Conservation (phyloP, 768 basidiomycete species). For the Rhizopogon vulgaris region DNA sequence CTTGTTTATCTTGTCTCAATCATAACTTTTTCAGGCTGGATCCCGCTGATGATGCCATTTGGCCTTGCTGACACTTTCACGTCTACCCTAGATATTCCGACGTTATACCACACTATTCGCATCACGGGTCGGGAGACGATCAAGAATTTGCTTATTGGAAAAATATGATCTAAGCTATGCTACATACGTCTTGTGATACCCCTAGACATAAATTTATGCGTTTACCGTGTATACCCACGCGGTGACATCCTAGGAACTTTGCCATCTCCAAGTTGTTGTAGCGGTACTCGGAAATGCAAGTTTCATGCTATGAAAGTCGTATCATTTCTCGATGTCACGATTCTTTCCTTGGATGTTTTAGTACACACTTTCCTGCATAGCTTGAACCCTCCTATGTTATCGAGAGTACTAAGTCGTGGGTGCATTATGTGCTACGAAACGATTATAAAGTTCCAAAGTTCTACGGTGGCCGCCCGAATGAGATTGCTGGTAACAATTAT, state of each 20-base stretch:
- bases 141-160: constrained; percentile 75
- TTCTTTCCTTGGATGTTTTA: too few relatives aligned
- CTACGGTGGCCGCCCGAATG: too few relatives aligned
- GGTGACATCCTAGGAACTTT: background rate
- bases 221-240: background rate
- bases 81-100: constrained; percentile 84
- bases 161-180: constrained; percentile 48
- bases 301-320: too few relatives aligned
- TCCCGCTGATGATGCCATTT: constrained; percentile 93
- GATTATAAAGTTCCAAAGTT: too few relatives aligned
- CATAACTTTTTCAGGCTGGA: constrained; percentile 71
- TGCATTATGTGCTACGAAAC: too few relatives aligned
- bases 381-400: too few relatives aligned
- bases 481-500: too few relatives aligned
- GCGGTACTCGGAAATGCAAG: too few relatives aligned
- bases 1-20: background rate
- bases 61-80: constrained; percentile 81
- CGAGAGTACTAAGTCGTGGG: too few relatives aligned
- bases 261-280: background rate
- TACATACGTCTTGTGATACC: background rate
- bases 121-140: constrained; percentile 83
- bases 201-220: background rate
- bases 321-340: too few relatives aligned
- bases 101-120: constrained; percentile 70
- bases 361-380: too few relatives aligned